Percentiles rank a stretch among this genome's conserved stretches.
phyloP scores from a whole-genome alignment of 75 land plant species.

The Gnetum montanum region DNA sequence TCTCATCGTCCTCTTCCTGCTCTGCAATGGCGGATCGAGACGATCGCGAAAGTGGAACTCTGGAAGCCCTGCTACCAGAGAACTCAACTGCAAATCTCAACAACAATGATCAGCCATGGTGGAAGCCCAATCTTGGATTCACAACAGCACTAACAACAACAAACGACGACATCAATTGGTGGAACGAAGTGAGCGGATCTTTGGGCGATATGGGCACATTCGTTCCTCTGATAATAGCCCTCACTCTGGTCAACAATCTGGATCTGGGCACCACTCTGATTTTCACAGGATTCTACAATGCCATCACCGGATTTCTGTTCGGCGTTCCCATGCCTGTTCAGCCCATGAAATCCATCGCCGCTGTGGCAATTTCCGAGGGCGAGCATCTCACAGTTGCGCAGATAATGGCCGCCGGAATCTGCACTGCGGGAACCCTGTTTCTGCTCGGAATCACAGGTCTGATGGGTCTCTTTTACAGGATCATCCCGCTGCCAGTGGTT shows the following conservation, averaged over 20 bases:
- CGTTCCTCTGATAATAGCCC: slow-evolving; percentile 68
- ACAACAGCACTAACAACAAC: too few relatives aligned
- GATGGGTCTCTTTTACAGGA: slow-evolving; percentile 37
- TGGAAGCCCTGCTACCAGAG: too few relatives aligned
- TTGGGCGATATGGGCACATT: slow-evolving; percentile 87
- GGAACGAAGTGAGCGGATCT: slow-evolving; percentile 69
- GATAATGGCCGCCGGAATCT: slow-evolving; percentile 84
- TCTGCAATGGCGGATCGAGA: too few relatives aligned
- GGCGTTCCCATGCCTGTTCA: slow-evolving; percentile 95
- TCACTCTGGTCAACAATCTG: slow-evolving; percentile 53
- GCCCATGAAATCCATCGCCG: slow-evolving; percentile 91
- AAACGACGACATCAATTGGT: too few relatives aligned
- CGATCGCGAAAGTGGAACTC: too few relatives aligned
- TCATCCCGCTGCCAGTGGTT: slow-evolving; percentile 66
- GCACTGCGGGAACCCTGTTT: slow-evolving; percentile 35
- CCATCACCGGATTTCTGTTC: slow-evolving; percentile 57
- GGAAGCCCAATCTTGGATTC: too few relatives aligned
- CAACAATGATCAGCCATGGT: too few relatives aligned
- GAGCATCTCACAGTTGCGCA: slow-evolving; percentile 45
- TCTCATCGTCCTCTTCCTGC: too few relatives aligned
- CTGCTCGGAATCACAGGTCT: slow-evolving; percentile 63
- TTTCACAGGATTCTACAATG: slow-evolving; percentile 75
- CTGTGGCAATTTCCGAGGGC: slow-evolving; percentile 49
- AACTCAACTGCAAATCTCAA: too few relatives aligned
- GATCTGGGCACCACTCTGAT: slow-evolving; percentile 74